Conservation (phyloP, 2,329 filamentous ascomycete genomes). For the Aspergillus sojae region DNA sequence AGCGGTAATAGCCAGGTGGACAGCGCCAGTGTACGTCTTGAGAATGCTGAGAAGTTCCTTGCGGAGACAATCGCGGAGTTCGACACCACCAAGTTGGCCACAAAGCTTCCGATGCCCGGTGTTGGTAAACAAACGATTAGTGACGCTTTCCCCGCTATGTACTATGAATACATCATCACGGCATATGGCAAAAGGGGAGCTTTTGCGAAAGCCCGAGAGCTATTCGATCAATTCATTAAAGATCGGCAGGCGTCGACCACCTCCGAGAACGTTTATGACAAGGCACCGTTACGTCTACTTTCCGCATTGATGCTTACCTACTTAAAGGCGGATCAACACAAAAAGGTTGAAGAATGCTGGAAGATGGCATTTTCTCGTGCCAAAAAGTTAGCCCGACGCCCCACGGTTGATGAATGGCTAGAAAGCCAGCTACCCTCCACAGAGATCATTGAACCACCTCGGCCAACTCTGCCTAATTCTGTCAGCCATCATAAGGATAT, state of each 20-base stretch:
- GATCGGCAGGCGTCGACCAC: conserved; percentile 12
- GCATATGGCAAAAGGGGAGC: conserved; percentile 54
- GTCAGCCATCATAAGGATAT: conserved; percentile 8
- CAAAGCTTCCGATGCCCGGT: conserved; percentile 44
- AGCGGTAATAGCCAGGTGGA: conserved; percentile 13
- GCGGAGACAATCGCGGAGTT: conserved; percentile 41
- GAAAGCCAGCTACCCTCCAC: conserved; percentile 13
- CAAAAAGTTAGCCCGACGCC: conserved; percentile 45
- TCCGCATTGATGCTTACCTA: conserved; percentile 70
- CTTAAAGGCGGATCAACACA: conserved; percentile 58
- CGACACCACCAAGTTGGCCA: conserved; percentile 45
- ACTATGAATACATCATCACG: conserved; percentile 60
- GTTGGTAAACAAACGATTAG: conserved; percentile 36
- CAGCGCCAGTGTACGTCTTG: conserved; percentile 27
- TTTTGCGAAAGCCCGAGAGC: conserved; percentile 53
- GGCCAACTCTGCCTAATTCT: conserved; percentile 13
- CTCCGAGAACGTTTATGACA: conserved; percentile 24
- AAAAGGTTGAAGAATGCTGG: conserved; percentile 70
- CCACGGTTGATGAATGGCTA: conserved; percentile 31
- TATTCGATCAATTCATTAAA: conserved; percentile 58
- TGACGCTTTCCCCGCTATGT: conserved; percentile 51
- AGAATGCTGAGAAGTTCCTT: conserved; percentile 41
- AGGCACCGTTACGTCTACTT: conserved; percentile 59
- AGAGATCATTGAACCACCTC: conserved; percentile 13
- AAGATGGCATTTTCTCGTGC: conserved; percentile 59